Percentiles rank a stretch among this genome's conserved stretches.
phyloP scores from a whole-genome alignment of 2,329 filamentous ascomycete genomes.

The Sporothrix schenckii region DNA sequence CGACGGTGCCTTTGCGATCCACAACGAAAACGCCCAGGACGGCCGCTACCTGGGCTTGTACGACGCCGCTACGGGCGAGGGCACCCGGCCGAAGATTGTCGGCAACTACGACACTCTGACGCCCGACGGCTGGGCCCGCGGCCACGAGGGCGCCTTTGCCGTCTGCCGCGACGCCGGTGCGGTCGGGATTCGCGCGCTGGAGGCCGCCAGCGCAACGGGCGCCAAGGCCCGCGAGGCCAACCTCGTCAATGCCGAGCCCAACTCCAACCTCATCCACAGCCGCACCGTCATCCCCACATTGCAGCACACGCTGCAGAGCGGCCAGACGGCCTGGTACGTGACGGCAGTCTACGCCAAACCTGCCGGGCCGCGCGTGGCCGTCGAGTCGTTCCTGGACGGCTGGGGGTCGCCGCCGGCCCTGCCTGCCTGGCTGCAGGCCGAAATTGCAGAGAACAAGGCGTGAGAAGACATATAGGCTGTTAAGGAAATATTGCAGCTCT shows the following conservation, averaged over 20 bases:
- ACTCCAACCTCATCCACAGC: conserved; percentile 74
- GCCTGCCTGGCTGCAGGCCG: conserved; percentile 62
- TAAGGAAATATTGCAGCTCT: too few relatives aligned
- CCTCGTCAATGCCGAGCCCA: conserved; percentile 75
- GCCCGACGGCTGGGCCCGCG: conserved; percentile 52
- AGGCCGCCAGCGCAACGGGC: conserved; percentile 33
- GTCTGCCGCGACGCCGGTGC: conserved; percentile 60
- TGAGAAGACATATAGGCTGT: not conserved
- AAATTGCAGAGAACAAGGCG: conserved; percentile 45
- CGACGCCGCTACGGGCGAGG: conserved; percentile 53
- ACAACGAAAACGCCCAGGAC: conserved; percentile 52
- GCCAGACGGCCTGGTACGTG: conserved; percentile 66
- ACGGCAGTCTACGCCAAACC: conserved; percentile 73
- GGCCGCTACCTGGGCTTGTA: conserved; percentile 55
- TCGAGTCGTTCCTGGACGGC: conserved; percentile 58
- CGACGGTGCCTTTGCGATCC: conserved; percentile 74
- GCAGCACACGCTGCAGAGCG: conserved; percentile 61
- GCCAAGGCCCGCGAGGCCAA: conserved; percentile 55
- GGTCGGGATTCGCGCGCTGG: conserved; percentile 61
- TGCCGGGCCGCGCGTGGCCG: conserved; percentile 55
- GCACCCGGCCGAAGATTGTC: conserved; percentile 60
- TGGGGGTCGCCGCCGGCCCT: conserved; percentile 63
- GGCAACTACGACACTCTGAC: conserved; percentile 63
- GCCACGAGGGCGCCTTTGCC: conserved; percentile 59
- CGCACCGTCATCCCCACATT: conserved; percentile 72